Evolutionary conservation across 345 rosid genomes (phyloP), one percentile per base, ranked within the genome.

Genomic region (Euphorbia pulcherrima): DNA sequence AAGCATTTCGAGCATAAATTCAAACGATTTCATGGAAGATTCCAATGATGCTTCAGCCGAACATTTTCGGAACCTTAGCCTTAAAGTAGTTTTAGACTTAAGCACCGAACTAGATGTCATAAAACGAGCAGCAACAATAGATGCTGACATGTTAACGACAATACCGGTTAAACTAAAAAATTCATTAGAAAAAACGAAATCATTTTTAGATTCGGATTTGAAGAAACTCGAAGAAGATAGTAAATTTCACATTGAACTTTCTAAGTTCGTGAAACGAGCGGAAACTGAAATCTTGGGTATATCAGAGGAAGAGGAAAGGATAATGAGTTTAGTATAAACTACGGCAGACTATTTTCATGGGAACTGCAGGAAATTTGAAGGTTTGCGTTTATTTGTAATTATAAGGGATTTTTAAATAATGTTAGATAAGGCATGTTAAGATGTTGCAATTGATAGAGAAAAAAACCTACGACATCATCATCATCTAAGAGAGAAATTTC

Each of bases 261-360:
- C 79, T n/a, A 81, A 82, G 44, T 90, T 90, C 52, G 74, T 80
- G 37, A 88, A 87, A 10, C 75, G 62, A 8, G 85, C 85, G 11
- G 90, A 85, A 12, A 69, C 75, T 50, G 93, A 90, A 14, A 76
- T 86, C 29, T 59, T 68, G 39, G 77, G 75, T 77, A 63, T 92
- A 20, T 62, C 73, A 57, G 82, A 67, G 69, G 96, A 88, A 80
- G 96, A 90, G 71, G 74, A 74, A 80, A 84, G 94, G 75, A 87
- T 88, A 71, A 84, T 81, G 84, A 78, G 78, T 0, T 71, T 85
- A 41, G 86, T 88, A 30, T 85, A 86, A 85, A 85, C 83, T 79
- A 78, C 89, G 13, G 98, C 83, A 9, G 96, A 90, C 68, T 92
- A 88, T 64, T 92, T 92, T 72, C 96, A 90, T 53, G 97, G 97